phyloP scores from a whole-genome alignment of 805 yeast genomes.

The Candida silvatica region DNA sequence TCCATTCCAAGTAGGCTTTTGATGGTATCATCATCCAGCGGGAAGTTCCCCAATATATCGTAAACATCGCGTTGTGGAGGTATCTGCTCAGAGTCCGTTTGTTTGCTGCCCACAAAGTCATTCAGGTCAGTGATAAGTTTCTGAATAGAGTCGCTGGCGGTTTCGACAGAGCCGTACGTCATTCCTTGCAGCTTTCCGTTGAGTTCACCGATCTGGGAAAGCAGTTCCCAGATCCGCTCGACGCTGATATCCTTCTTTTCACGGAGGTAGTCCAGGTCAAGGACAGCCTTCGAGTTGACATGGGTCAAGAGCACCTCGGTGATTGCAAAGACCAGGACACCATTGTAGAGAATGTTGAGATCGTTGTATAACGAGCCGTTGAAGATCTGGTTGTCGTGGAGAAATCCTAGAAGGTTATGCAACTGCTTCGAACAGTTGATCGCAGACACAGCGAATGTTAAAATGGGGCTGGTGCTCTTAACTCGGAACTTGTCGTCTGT shows the following conservation, averaged over 20 bases:
- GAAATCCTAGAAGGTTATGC: constrained; percentile 4
- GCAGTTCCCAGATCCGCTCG: constrained; percentile 3
- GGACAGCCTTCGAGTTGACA: neutral
- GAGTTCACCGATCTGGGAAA: constrained; percentile 2
- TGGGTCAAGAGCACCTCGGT: constrained; percentile 3
- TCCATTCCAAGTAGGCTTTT: neutral
- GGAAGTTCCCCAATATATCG: neutral
- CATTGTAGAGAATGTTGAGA: constrained; percentile 5
- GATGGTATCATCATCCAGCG: neutral
- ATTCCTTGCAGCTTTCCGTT: constrained; percentile 1
- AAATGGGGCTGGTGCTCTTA: constrained; percentile 2
- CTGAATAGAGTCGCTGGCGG: neutral
- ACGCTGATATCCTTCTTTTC: constrained; percentile 2
- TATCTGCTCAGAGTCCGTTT: neutral
- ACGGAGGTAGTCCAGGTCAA: constrained; percentile 2
- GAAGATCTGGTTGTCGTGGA: constrained; percentile 2
- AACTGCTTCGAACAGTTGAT: constrained; percentile 6
- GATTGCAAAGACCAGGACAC: constrained; percentile 4
- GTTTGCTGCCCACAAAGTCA: neutral
- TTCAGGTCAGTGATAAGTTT: neutral
- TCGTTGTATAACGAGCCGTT: constrained; percentile 6
- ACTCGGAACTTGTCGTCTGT: constrained; percentile 2
- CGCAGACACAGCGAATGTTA: constrained; percentile 3
- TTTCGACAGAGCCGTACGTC: constrained; percentile 4
- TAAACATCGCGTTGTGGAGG: neutral